phyloP scores from a whole-genome alignment of 352 stramenopile species.

The Globisporangium middletonii region DNA sequence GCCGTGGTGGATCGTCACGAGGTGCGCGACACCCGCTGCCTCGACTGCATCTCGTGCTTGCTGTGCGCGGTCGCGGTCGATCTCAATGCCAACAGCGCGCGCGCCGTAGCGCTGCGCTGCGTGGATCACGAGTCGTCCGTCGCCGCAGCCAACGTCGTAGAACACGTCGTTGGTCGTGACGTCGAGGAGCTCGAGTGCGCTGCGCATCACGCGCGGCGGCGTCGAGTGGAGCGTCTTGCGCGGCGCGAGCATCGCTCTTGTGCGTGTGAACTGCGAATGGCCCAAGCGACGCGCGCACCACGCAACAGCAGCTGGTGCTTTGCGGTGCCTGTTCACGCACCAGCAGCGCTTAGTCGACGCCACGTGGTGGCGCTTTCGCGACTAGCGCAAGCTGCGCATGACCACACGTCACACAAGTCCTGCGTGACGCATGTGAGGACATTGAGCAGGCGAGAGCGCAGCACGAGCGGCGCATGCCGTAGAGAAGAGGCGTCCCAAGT shows the following conservation, averaged over 20 bases:
- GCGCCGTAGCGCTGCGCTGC: constrained; percentile 43
- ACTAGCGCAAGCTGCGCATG: no score
- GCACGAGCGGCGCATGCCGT: no score
- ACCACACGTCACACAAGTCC: no score
- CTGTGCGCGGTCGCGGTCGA: constrained; percentile 36
- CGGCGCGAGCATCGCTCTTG: constrained; percentile 51
- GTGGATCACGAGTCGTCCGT: constrained; percentile 63
- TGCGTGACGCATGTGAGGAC: no score
- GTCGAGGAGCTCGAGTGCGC: constrained; percentile 46
- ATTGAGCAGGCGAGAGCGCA: no score
- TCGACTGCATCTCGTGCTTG: constrained; percentile 21
- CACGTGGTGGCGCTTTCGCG: no score
- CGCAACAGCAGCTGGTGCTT: neutral
- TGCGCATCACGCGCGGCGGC: constrained; percentile 49
- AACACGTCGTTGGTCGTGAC: constrained; percentile 40
- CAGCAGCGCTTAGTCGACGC: no score
- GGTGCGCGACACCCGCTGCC: constrained; percentile 25
- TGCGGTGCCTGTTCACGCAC: neutral
- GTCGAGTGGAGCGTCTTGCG: constrained; percentile 80
- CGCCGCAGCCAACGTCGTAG: constrained; percentile 76
- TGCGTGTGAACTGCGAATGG: neutral
- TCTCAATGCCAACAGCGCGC: constrained; percentile 61
- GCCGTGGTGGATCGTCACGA: constrained; percentile 59
- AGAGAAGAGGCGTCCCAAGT: no score
- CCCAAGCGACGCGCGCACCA: neutral